Evolutionary conservation across 805 yeast species (phyloP).

Genomic region (Wickerhamiella qilinensis): DNA sequence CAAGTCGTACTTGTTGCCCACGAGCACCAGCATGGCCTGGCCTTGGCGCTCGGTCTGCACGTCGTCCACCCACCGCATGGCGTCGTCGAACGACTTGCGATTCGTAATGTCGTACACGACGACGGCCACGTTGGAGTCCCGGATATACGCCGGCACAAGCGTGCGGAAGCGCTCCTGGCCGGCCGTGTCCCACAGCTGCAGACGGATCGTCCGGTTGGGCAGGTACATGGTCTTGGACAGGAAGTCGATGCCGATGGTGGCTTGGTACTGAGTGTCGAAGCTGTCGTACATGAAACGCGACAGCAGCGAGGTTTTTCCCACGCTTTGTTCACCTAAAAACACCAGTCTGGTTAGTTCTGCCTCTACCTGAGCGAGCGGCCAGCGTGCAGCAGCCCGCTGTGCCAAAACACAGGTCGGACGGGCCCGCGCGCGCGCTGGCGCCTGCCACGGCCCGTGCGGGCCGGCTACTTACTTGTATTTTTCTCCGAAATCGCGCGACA

Average conservation of each 20-base stretch:
- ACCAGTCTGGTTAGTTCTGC: slow-evolving; percentile 47
- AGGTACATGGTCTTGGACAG: slow-evolving; percentile 87
- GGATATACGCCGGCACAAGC: slow-evolving; percentile 83
- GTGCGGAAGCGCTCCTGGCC: slow-evolving; percentile 95
- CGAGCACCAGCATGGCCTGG: slow-evolving; percentile 76
- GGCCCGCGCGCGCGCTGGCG: no score
- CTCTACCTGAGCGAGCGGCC: slow-evolving; percentile 16
- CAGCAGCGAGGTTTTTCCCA: slow-evolving; percentile 88
- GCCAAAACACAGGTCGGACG: no score
- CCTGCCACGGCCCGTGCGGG: not conserved
- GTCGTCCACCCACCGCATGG: slow-evolving; percentile 87
- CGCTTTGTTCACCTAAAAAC: slow-evolving; percentile 93
- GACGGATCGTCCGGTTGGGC: slow-evolving; percentile 86
- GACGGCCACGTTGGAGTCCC: slow-evolving; percentile 96
- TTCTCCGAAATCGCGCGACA: slow-evolving; percentile 17
- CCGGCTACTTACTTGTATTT: slow-evolving; percentile 23
- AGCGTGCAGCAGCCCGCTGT: not conserved
- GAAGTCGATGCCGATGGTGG: slow-evolving; percentile 94
- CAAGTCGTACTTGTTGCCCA: slow-evolving; percentile 85
- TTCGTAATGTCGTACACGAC: slow-evolving; percentile 88
- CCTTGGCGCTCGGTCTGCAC: slow-evolving; percentile 84
- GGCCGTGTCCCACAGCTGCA: slow-evolving; percentile 96
- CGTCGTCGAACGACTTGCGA: slow-evolving; percentile 61
- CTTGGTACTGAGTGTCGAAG: slow-evolving; percentile 84
- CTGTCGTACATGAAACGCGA: slow-evolving; percentile 98